A percentile compares a stretch with the other conserved stretches of the same genome.
phyloP scores from a whole-genome alignment of 2,329 filamentous ascomycete species.

The Colletotrichum euphorbiae region DNA sequence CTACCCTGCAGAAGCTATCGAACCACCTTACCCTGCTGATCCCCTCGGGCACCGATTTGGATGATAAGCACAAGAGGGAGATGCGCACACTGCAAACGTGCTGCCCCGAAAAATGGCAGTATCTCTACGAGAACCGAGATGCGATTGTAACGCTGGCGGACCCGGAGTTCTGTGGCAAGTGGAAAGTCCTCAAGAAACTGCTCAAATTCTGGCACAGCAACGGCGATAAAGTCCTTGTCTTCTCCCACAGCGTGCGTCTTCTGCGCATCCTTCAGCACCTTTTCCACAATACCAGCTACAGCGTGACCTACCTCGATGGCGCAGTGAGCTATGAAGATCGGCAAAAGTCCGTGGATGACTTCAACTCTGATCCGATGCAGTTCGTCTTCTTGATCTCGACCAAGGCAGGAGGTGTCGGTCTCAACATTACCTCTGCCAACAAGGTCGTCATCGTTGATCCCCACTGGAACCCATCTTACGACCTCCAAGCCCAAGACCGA shows the following conservation, averaged over 20 bases:
- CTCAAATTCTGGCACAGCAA: conserved; percentile 90
- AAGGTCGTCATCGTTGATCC: conserved; percentile 98
- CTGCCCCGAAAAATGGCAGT: conserved; percentile 79
- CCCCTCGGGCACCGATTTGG: conserved; percentile 68
- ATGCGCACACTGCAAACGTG: conserved; percentile 79
- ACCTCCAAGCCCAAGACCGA: conserved; percentile 94
- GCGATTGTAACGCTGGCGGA: conserved; percentile 85
- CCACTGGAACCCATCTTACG: conserved; percentile 96
- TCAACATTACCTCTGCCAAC: conserved; percentile 98
- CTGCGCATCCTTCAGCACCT: conserved; percentile 86
- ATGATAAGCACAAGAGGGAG: conserved; percentile 82
- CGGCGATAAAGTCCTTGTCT: conserved; percentile 94
- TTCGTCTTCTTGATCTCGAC: conserved; percentile 98
- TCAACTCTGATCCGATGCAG: conserved; percentile 86
- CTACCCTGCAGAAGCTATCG: conserved; percentile 85
- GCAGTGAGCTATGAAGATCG: conserved; percentile 86
- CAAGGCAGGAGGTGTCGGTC: conserved; percentile 88
- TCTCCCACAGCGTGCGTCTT: conserved; percentile 90
- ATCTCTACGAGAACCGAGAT: conserved; percentile 80
- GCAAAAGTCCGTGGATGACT: conserved; percentile 84
- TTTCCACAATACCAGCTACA: conserved; percentile 90
- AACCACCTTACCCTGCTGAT: conserved; percentile 94
- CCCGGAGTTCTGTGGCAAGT: conserved; percentile 95
- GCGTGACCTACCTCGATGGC: conserved; percentile 90
- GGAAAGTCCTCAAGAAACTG: conserved; percentile 89